Base-by-base conservation (phyloP, 2,329 filamentous ascomycete species). In the Ilyonectria sp. region DNA sequence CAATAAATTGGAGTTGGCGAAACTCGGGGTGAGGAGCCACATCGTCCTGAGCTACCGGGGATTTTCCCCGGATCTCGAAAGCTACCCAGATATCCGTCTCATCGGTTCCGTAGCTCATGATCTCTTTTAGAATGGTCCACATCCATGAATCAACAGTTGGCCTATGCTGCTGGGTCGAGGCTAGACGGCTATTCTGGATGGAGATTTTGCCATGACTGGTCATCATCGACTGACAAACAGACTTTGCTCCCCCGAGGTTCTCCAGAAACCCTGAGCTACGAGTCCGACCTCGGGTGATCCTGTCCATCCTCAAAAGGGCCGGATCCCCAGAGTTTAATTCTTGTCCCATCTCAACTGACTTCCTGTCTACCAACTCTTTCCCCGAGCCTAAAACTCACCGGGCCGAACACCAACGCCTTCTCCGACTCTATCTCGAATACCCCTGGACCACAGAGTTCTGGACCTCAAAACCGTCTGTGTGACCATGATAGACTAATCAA, bases 401-500 rank as follows among this genome's bases (percentile, higher is more conserved):
- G 23, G 49, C 17, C 29, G 17, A 29, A 49, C 6, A 26, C 19
- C 23, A 23, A 17, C 29, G 6, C n/a, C 11, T 29, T 23, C 52
- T 29, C 15, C 23, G 29, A 15, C 23, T 17, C 29, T 6, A 19
- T 40, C 46, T n/a, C 40, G 29, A 33, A 54, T 21, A 10, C 46
- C 19, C 50, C 43, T 37, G 56, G 11, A 53, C 52, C 53, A 9
- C n/a, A 53, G 46, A 63, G 64, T 54, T 63, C 59, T 57, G 54
- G 59, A 59, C 37, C 54, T 49, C 10, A 21, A 49, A 59, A 43
- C 40, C 60, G 60, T 64, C 52, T 68, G 60, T 47, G 65, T 68
- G 65, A 68, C 60, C 46, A 68, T 68, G 65, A 46, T 21, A 64
- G 65, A 63, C 65, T 65, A 49, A 64, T 52, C 21, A 29, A 65